These are phyloP conservation scores for Cynara cardunculus DNA, from an alignment of 129 eudicot species.

Conservation along the genomic window DNA sequence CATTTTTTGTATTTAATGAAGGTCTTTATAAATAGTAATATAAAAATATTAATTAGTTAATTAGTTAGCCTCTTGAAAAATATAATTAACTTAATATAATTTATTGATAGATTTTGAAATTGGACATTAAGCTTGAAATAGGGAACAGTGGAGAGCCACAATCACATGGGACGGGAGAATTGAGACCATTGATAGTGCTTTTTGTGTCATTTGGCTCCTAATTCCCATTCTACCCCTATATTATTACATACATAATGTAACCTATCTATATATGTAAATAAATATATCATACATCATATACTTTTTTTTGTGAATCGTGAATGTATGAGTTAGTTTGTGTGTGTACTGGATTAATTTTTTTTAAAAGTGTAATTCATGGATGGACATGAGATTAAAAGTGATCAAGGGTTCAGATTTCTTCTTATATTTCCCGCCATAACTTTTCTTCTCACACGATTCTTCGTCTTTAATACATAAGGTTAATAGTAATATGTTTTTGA, in stretches of 20 bases:
- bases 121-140: not conserved
- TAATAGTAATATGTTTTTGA: too few relatives aligned
- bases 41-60: too few relatives aligned
- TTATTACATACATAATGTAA: not conserved
- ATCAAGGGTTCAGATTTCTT: too few relatives aligned
- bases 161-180: not conserved
- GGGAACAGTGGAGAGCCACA: not conserved
- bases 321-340: too few relatives aligned
- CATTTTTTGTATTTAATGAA: too few relatives aligned
- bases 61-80: not conserved
- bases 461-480: too few relatives aligned
- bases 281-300: not conserved
- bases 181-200: slow-evolving; percentile 34
- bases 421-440: too few relatives aligned
- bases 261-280: not conserved
- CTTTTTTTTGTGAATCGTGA: too few relatives aligned
- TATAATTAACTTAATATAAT: not conserved
- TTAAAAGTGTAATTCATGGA: too few relatives aligned
- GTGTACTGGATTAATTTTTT: too few relatives aligned
- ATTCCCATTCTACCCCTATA: slow-evolving; percentile 23
- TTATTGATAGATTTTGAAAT: not conserved
- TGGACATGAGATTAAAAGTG: too few relatives aligned
- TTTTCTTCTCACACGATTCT: too few relatives aligned
- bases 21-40: not conserved
- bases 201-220: slow-evolving; percentile 22